Evolutionary conservation across 345 rosid species (phyloP).

Genomic region (Heritiera littoralis): DNA sequence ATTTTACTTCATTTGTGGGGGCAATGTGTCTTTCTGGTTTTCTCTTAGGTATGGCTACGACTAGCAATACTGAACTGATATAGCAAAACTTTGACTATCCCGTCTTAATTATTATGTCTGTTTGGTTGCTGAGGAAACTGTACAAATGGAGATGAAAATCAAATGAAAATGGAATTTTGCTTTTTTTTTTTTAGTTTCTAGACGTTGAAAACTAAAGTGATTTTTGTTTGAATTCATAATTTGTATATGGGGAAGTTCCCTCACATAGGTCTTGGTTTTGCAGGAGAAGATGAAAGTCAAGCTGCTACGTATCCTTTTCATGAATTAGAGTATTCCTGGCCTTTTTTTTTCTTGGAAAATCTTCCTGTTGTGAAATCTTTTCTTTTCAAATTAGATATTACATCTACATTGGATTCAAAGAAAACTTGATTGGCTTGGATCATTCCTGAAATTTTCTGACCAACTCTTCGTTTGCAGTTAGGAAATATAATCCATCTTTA

Average conservation of each 20-base stretch:
- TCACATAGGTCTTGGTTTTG: constrained; percentile 16
- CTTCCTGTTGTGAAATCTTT: not conserved
- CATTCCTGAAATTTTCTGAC: not conserved
- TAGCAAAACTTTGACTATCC: not conserved
- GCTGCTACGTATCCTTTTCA: constrained; percentile 63
- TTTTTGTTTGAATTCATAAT: not conserved
- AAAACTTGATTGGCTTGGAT: constrained; percentile 6
- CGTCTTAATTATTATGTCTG: not conserved
- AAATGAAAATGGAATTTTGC: constrained; percentile 10
- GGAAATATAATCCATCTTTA: not conserved
- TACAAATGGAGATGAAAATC: not conserved
- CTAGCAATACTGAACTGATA: not conserved
- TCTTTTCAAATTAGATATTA: not conserved
- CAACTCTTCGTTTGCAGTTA: not conserved
- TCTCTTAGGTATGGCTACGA: not conserved
- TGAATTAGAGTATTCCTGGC: constrained; percentile 1
- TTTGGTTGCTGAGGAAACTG: not conserved
- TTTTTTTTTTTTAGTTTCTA: not conserved
- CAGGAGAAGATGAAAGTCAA: constrained; percentile 60
- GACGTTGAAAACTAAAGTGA: not conserved
- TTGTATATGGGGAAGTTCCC: not conserved
- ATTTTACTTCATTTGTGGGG: not conserved
- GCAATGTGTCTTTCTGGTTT: too few relatives aligned
- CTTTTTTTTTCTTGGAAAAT: not conserved
- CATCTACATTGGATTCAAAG: not conserved